Base-by-base conservation (phyloP, 495 filamentous ascomycete species). In the Aspergillus baeticus region DNA sequence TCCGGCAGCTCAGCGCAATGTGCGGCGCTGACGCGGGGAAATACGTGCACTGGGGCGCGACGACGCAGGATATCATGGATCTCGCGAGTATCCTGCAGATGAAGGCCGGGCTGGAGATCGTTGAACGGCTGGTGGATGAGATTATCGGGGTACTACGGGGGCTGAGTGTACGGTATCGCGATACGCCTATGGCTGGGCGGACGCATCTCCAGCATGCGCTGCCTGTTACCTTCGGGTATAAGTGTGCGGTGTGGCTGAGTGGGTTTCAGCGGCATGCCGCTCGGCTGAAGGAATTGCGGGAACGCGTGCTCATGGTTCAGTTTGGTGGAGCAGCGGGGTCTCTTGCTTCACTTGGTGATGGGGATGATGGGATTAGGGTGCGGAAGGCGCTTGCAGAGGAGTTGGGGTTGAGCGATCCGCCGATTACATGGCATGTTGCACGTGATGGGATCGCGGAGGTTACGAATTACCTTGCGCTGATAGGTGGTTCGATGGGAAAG, bases 51-150 rank as follows among this genome's bases (percentile, higher is more conserved):
- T 82, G 79, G 79, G 79, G 79, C 45, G 79, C 79, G 3, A 81
- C 79, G 11, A 82, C 79, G n/a, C 79, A 82, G 54, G 78, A 82
- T 59, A 79, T 82, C 41, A 80, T 79, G 75, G 79, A 82, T 51
- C 67, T 73, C 6, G 78, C 76, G 1, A 71, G 67, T 18, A 66
- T 81, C 8, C 60, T 82, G 17, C 79, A 82, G 56, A 78, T 82
- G 63, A 71, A 72, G 58, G 57, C 65, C 11, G 77, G 77, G 0
- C 62, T 82, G 14, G 67, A 63, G 5, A 66, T 79, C n/a, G 67
- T 81, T 6, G 69, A 76, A 35, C 35, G 59, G 23, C 58, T 70
- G 10, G 65, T 82, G 15, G 50, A 62, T 4, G 66, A 66, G 2
- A 60, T 78, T 21, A 70, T 74, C 33, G 47, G 55, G 21, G 69